Evolutionary conservation across 345 rosid species (phyloP), one percentile per base, ranked within the genome.

Genomic region (Noccaea caerulescens): DNA sequence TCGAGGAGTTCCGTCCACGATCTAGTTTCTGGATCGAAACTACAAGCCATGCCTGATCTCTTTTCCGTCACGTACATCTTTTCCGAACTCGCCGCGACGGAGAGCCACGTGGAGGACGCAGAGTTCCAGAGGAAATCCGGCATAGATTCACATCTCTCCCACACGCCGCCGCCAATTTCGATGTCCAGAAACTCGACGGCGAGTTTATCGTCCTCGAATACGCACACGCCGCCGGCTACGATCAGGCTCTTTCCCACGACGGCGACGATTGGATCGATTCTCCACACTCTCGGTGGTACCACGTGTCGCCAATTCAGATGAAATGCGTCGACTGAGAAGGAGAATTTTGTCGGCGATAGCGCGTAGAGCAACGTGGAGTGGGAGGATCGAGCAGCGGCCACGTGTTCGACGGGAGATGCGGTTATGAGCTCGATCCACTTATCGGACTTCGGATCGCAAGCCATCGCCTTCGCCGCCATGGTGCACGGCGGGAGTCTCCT

Each of bases 251-350:
- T 62, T 7, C 87, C 96, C 0, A 87, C 87, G 7, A 80, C 12
- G 8, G 88, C 87, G 1, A 88, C 93, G 23, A 90, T 34, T 2
- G 98, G 98, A 69, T 88, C 97, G 2, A 79, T 27, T 33, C 96
- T 79, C 92, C 92, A 87, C 1, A 82, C 67, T 12, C 43, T 80
- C 2, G 96, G 92, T 0, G 87, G 77, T 14, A 61, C 63, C 39
- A 72, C 88, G 69, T 84, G 83, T 77, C 78, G 83, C 98, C 98
- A 90, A 8, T 68, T 45, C 4, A 84, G 76, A 71, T 85, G 87
- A 66, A 93, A 81, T 1, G 89, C 82, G 80, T 93, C 98, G 45
- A 68, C 5, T 5, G 98, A 90, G 84, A 93, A 85, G 8, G 89
- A 87, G 51, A 88, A 60, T 45, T 38, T 79, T 34, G 85, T 47